Percentiles rank a stretch among this genome's conserved stretches.
Evolutionary conservation across 2,329 filamentous ascomycete species (phyloP).

Genomic region (Botrytis deweyae): DNA sequence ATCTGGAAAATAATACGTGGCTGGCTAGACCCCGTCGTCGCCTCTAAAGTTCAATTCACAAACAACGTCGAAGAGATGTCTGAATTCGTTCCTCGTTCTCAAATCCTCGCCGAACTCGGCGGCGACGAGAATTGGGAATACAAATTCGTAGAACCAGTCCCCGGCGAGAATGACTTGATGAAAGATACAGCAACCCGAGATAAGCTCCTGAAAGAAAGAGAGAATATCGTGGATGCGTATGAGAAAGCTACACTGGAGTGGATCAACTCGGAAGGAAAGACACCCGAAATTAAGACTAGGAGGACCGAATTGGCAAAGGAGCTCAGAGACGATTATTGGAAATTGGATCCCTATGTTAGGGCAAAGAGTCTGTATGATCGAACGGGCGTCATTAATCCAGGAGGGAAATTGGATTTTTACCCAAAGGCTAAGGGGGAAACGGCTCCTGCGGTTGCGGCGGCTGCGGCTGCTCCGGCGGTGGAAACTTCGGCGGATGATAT

Average conservation of each 20-base stretch:
- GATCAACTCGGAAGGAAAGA: constrained; percentile 54
- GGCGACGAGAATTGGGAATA: constrained; percentile 86
- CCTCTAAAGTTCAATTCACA: constrained; percentile 89
- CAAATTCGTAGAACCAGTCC: constrained; percentile 71
- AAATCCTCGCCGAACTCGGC: constrained; percentile 80
- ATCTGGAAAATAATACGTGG: constrained; percentile 94
- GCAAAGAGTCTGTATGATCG: constrained; percentile 85
- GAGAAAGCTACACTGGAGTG: constrained; percentile 74
- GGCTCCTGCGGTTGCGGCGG: constrained; percentile 23
- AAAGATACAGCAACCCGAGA: constrained; percentile 63
- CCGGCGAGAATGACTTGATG: constrained; percentile 76
- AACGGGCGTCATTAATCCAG: constrained; percentile 65
- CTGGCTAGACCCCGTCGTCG: constrained; percentile 96
- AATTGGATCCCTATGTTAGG: constrained; percentile 80
- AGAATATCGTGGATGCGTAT: constrained; percentile 66
- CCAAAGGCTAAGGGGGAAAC: constrained; percentile 37
- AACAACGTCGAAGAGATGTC: constrained; percentile 77
- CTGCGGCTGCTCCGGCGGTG: not conserved
- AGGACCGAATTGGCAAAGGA: constrained; percentile 61
- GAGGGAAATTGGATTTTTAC: constrained; percentile 73
- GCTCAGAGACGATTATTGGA: constrained; percentile 80
- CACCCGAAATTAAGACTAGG: constrained; percentile 50
- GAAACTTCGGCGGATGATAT: constrained; percentile 32
- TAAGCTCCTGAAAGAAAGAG: constrained; percentile 61
- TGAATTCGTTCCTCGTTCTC: constrained; percentile 67